Evolutionary conservation across 768 basidiomycete species (phyloP), one percentile per base, ranked within the genome.

Genomic region (Amylocystis lapponica): DNA sequence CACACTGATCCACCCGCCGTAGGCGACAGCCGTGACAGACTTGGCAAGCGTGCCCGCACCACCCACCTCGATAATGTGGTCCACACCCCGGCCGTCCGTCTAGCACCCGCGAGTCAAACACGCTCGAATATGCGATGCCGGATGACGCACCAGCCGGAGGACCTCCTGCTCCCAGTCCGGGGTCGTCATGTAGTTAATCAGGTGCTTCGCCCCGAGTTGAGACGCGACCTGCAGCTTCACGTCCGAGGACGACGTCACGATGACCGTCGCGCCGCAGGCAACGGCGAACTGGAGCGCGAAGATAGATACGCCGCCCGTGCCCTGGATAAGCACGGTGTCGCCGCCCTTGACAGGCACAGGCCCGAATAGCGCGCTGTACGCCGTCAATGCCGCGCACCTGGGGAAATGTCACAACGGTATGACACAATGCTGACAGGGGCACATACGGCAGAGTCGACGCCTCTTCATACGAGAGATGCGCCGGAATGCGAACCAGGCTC

Each of bases 181-280:
- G 2, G 61, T 67, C 44, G 60, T 71, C 43, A 67, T 75, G 56
- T 84, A 85, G 64, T 84, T 81, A 62, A 85, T 79, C n/a, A 74
- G 51, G 41, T 79, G 63, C 10, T 70, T 66, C 10, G 67, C 71
- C n/a, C 81, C 79, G n/a, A 80, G 69, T 30, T 68, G 67, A 32
- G 65, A 60, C 5, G 70, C 78, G 20, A 72, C 47, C 47, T 72
- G 66, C 11, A 83, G 66, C 51, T 86, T 86, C 35, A 71, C 69
- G 50, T 83, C 79, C 0, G 78, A 79, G 1, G 79, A 83, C 1
- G 81, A 83, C 0, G 81, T 84, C 26, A 70, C 69, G 49, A 86
- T 81, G 43, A 82, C 79, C 1, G 61, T 72, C 2, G 81, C 81
- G 23, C 81, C 81, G 6, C 75, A 68, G 3, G 77, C 74, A 31